Base-by-base conservation (phyloP, 2,329 filamentous ascomycete genomes). In the Monosporascus sp. region DNA sequence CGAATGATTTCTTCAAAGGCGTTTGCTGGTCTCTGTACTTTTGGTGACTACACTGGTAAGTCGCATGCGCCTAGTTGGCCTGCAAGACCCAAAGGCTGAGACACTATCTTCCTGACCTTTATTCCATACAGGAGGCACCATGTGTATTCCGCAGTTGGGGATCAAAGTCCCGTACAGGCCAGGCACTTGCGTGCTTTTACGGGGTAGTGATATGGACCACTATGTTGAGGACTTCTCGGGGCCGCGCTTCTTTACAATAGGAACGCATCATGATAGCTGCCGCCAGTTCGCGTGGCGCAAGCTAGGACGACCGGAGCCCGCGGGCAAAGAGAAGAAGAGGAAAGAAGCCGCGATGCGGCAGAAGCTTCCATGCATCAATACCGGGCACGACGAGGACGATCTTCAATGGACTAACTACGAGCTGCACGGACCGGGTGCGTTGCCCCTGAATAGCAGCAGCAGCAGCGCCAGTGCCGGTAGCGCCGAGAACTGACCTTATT, bases 231-330 rank as follows among this genome's bases (percentile, higher is more conserved):
- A 55, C 43, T 55, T 49, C 41, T 41, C 37, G 3, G 48, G 55
- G 3, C 50, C 37, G 14, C 52, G 53, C 2, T 56, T 48, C 52
- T 58, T 58, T 35, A 20, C 52, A 9, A 52, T 59, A 18, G 38
- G 51, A 43, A 52, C 55, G 20, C 54, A 56, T 43, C 53, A 55
- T 41, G 52, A 56, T 46, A 58, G 43, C 44, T 41, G 5, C 39
- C 39, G 39, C 14, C 39, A 5, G 9, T 18, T 11, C 18, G 39
- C 18, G 15, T 43, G 18, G 18, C 8, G 8, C 39, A 43, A n/a
- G 39, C n/a, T 43, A 11, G 39, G 39, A 43, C 39, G 17, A 18
- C 6, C n/a, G n/a, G 17, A 11, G 7, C 20, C 20, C 9, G 39
- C n/a, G n/a, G 9, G 15, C n/a, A 20, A 43, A 20, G 37, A 18